Base-by-base conservation (phyloP, 768 basidiomycete species). In the Suillus placidus region DNA sequence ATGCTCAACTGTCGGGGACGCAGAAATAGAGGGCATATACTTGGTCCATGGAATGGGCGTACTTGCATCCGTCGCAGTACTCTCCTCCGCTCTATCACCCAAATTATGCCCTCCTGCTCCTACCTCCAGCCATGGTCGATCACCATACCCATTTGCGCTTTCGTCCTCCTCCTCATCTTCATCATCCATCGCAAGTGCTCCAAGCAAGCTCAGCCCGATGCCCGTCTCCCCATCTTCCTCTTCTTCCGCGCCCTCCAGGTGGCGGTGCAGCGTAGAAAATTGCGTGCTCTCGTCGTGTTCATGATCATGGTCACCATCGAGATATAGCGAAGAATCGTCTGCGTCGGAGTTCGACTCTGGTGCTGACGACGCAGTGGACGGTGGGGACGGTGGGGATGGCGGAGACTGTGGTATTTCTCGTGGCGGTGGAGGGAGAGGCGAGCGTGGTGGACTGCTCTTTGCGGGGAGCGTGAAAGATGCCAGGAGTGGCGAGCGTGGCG, bases 171-270 rank as follows among this genome's bases (percentile, higher is more conserved):
- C 76, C 1, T 69, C 58, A 0, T 69, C 68, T 0, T 74, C 77
- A 16, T 73, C 75, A 2, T 74, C 81, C 14, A 67, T 78, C 71
- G 45, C 78, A 75, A 71, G 86, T 47, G 81, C 82, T 68, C 87
- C 85, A 61, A 93, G 76, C 62, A 92, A 76, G 2, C 87, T 87
- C 40, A 92, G 76, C 2, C 91, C 91, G 43, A 93, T 92, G 0
- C 88, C 91, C 1, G 84, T 79, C 60, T 87, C 85, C 4, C 86
- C 89, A 64, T 90, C 89, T 2, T 85, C 85, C 62, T 80, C 67
- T 7, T 74, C 80, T 4, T 78, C 73, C 20, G 69, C 70, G 0
- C 9, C 67, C 0, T 57, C 60, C 54, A 51, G 45, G 14, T 18
- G 57, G 9, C 9, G 40, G 38, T 75, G 66, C 20, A 75, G 67